Evolutionary conservation across 768 basidiomycete species (phyloP).

Genomic region (Lentinula aciculospora): DNA sequence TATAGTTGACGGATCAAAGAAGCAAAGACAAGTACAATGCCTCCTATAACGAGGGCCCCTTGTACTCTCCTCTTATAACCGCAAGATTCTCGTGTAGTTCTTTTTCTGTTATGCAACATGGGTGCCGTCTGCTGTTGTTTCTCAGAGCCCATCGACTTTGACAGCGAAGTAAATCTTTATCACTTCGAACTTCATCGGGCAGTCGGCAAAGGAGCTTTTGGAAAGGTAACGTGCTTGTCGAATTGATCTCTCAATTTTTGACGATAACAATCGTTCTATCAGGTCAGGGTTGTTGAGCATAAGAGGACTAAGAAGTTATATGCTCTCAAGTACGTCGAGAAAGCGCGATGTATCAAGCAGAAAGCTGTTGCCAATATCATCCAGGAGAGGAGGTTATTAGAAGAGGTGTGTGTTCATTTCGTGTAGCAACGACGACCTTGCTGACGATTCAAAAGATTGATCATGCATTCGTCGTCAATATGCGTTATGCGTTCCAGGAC

Average conservation of each 20-base stretch:
- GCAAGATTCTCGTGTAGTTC: neutral
- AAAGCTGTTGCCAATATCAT: slow-evolving; percentile 91
- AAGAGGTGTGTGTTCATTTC: slow-evolving; percentile 62
- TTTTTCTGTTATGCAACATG: slow-evolving; percentile 6
- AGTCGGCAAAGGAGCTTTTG: slow-evolving; percentile 97
- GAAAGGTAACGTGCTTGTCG: slow-evolving; percentile 58
- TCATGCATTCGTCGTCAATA: slow-evolving; percentile 83
- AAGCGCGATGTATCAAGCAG: slow-evolving; percentile 85
- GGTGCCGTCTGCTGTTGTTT: slow-evolving; percentile 22
- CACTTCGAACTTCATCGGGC: slow-evolving; percentile 96
- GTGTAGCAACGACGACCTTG: neutral
- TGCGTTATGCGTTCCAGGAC: slow-evolving; percentile 96
- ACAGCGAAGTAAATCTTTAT: slow-evolving; percentile 82
- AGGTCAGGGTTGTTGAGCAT: slow-evolving; percentile 98
- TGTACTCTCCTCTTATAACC: neutral
- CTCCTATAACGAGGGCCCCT: neutral
- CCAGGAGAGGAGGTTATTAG: slow-evolving; percentile 86
- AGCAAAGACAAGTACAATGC: neutral
- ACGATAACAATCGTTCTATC: slow-evolving; percentile 9
- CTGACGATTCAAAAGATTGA: slow-evolving; percentile 53
- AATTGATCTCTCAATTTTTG: neutral
- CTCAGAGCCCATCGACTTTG: slow-evolving; percentile 81
- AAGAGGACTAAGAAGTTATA: slow-evolving; percentile 89
- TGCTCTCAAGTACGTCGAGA: slow-evolving; percentile 98
- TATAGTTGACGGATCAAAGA: neutral